These are phyloP conservation scores for Puccinia hordei DNA, from an alignment of 1,284 basidiomycete genomes.

Conservation along the genomic window DNA sequence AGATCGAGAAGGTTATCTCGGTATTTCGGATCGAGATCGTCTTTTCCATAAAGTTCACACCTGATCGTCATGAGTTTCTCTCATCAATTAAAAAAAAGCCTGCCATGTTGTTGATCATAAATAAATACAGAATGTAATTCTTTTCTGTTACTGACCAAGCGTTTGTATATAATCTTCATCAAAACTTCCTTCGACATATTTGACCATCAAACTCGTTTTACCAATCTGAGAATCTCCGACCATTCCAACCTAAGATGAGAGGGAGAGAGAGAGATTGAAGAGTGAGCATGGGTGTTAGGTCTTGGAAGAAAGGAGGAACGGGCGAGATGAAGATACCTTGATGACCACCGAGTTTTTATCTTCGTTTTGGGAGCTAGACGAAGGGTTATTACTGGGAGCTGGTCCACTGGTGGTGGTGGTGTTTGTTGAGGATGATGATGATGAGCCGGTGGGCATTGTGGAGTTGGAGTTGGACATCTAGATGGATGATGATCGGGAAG, in stretches of 20 bases:
- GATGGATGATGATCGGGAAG: no score
- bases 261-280: no score
- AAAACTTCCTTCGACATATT: constrained; percentile 95
- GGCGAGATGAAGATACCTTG: constrained; percentile 8
- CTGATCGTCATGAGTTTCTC: constrained; percentile 60
- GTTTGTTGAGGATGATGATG: no score
- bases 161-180: constrained; percentile 98
- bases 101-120: no score
- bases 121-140: no score
- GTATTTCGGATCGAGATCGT: constrained; percentile 95
- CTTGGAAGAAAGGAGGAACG: no score
- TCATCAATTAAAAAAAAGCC: no score
- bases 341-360: constrained; percentile 51
- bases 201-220: constrained; percentile 97
- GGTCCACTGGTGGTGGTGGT: no score
- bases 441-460: no score
- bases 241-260: constrained; percentile 99
- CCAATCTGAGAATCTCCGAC: constrained; percentile 98
- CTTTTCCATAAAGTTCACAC: constrained; percentile 99
- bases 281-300: no score
- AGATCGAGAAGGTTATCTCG: constrained; percentile 98
- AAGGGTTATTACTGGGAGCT: background rate
- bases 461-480: no score
- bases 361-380: constrained; percentile 24
- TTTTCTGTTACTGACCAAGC: constrained; percentile 65